A percentile compares a stretch with the other conserved stretches of the same genome.
These are phyloP conservation scores for Cutaneotrichosporon dermatis DNA, from an alignment of 1,284 basidiomycete genomes.

Conservation along the genomic window DNA sequence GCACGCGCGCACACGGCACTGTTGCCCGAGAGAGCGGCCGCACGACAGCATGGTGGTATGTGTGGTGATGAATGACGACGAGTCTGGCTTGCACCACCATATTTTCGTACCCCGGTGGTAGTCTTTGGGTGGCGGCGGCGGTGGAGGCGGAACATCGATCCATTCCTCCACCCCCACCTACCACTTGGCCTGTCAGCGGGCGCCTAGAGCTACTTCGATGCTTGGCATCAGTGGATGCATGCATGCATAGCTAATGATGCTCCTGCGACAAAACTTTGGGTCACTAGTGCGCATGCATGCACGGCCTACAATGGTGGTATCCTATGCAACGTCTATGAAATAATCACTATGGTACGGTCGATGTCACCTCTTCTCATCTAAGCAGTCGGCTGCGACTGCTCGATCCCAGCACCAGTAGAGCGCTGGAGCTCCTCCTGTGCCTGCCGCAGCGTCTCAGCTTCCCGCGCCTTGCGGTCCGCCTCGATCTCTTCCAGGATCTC, in stretches of 20 bases:
- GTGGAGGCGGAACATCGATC: too few relatives aligned
- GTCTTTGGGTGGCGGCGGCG: too few relatives aligned
- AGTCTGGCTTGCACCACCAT: neutral
- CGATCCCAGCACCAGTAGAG: neutral
- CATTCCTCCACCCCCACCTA: neutral
- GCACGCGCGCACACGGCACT: neutral
- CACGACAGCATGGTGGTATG: slow-evolving; percentile 8
- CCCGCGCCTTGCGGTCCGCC: slow-evolving; percentile 58
- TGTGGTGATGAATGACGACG: slow-evolving; percentile 4
- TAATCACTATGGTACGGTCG: neutral
- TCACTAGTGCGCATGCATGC: too few relatives aligned
- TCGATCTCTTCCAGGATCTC: slow-evolving; percentile 75
- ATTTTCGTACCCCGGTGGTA: neutral
- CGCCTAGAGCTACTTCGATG: neutral
- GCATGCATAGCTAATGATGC: neutral
- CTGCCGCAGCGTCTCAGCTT: slow-evolving; percentile 52
- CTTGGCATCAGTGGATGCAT: neutral
- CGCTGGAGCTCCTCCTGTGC: slow-evolving; percentile 6
- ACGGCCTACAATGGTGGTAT: neutral
- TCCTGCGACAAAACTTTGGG: too few relatives aligned
- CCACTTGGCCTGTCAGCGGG: neutral
- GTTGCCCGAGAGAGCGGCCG: slow-evolving; percentile 4
- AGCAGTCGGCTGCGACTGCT: neutral
- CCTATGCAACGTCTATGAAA: slow-evolving; percentile 2
- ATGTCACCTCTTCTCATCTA: neutral